These are phyloP conservation scores for Phycomyces blakesleeanus DNA, from an alignment of 192 early-diverging fungal species.

Conservation along the genomic window DNA sequence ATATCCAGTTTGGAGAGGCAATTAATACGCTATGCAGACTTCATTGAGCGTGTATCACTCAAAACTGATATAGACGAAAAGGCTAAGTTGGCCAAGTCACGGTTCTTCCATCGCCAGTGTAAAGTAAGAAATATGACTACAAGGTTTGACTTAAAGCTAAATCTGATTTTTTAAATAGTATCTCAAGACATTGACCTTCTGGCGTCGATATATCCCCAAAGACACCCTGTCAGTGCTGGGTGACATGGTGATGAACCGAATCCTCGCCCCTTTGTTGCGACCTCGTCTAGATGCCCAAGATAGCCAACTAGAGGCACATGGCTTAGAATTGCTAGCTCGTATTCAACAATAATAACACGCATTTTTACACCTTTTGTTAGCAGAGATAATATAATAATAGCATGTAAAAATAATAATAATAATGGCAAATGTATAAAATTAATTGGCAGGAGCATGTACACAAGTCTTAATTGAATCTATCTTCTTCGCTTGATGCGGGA, in stretches of 20 bases:
- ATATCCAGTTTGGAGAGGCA: constrained; percentile 11
- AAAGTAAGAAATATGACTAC: constrained; percentile 9
- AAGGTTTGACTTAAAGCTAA: background rate
- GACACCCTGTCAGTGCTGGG: background rate
- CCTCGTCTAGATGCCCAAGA: constrained; percentile 5
- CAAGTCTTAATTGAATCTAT: background rate
- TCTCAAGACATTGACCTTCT: constrained; percentile 9
- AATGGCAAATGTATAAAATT: background rate
- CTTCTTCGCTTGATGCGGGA: constrained; percentile 17
- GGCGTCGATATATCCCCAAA: constrained; percentile 17
- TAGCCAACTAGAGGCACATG: constrained; percentile 8
- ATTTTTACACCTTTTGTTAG: too few species aligned
- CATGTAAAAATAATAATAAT: too few species aligned
- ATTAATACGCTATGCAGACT: constrained; percentile 19
- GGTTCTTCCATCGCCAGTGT: constrained; percentile 27
- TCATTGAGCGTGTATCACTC: constrained; percentile 9
- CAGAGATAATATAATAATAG: too few species aligned
- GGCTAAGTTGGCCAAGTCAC: constrained; percentile 13
- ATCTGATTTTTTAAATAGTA: too few species aligned
- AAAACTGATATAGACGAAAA: background rate
- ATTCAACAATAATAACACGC: constrained; percentile 11
- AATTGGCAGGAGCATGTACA: background rate
- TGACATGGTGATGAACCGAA: constrained; percentile 8
- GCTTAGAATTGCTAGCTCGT: background rate
- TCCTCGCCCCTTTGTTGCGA: constrained; percentile 16